These are phyloP conservation scores for Mycena chlorophos DNA, from an alignment of 768 basidiomycete genomes.

Conservation along the genomic window DNA sequence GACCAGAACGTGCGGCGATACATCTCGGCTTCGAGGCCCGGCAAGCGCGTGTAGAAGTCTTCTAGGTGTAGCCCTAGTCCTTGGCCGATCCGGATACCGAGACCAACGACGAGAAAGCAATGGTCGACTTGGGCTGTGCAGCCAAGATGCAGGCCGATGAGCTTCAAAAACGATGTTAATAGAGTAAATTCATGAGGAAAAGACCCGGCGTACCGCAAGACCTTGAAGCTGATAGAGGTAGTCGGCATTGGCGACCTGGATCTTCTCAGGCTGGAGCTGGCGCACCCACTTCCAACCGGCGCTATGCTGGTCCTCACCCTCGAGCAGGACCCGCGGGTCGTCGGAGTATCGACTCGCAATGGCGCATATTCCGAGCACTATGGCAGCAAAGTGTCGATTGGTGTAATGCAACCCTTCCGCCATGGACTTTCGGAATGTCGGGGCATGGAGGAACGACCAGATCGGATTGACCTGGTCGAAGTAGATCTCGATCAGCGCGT, in stretches of 20 bases:
- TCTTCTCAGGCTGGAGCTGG: slow-evolving; percentile 61
- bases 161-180: background rate
- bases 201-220: slow-evolving; percentile 19
- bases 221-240: slow-evolving; percentile 70
- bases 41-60: background rate
- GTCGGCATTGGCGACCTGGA: slow-evolving; percentile 53
- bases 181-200: background rate
- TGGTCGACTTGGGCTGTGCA: background rate
- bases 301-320: slow-evolving; percentile 41
- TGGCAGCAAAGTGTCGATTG: slow-evolving; percentile 52
- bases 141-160: background rate
- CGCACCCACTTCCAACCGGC: slow-evolving; percentile 61
- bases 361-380: slow-evolving; percentile 68
- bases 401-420: slow-evolving; percentile 46
- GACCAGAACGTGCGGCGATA: slow-evolving; percentile 22
- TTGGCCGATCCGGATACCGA: background rate
- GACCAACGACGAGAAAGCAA: background rate
- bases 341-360: slow-evolving; percentile 58
- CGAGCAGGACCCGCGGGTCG: slow-evolving; percentile 39
- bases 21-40: background rate
- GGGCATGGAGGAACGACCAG: slow-evolving; percentile 64
- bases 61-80: background rate
- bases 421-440: slow-evolving; percentile 56
- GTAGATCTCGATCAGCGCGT: slow-evolving; percentile 53
- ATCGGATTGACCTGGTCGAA: slow-evolving; percentile 54